Evolutionary conservation across 2,329 filamentous ascomycete species (phyloP).

Genomic region (Aspergillus calidoustus): DNA sequence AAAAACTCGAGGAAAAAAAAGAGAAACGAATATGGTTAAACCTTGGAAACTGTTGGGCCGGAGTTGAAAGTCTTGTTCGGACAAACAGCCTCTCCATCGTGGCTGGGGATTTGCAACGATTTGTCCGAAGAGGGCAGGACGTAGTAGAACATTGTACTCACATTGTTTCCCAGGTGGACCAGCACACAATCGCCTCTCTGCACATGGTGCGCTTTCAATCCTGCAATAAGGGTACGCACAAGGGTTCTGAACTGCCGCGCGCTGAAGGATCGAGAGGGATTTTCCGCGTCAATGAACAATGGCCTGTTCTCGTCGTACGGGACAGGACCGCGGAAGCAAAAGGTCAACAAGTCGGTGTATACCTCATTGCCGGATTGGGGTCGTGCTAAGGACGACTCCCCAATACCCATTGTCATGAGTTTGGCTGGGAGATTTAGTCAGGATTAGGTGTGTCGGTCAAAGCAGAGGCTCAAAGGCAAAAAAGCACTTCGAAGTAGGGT

Average conservation of each 20-base stretch:
- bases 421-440: slow-evolving; percentile 6
- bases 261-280: slow-evolving; percentile 43
- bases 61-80: not conserved
- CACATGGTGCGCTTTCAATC: slow-evolving; percentile 44
- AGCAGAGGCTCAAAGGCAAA: slow-evolving; percentile 2
- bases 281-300: slow-evolving; percentile 49
- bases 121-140: slow-evolving; percentile 2
- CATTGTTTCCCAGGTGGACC: slow-evolving; percentile 48
- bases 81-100: not conserved
- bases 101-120: not conserved
- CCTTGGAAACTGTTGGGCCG: not conserved
- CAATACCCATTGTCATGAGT: slow-evolving; percentile 29
- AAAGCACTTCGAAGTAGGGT: not conserved
- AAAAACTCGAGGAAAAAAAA: slow-evolving; percentile 13
- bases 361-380: slow-evolving; percentile 24
- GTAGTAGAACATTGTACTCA: slow-evolving; percentile 27
- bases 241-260: slow-evolving; percentile 39
- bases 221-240: slow-evolving; percentile 46
- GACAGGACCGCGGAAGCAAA: slow-evolving; percentile 43
- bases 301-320: slow-evolving; percentile 43
- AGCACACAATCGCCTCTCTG: slow-evolving; percentile 49
- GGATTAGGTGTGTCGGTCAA: slow-evolving; percentile 9
- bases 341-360: slow-evolving; percentile 48
- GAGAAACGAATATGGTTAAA: slow-evolving; percentile 11
- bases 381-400: slow-evolving; percentile 28